phyloP scores from a whole-genome alignment of 345 rosid genomes.

The Noccaea bulbosa region DNA sequence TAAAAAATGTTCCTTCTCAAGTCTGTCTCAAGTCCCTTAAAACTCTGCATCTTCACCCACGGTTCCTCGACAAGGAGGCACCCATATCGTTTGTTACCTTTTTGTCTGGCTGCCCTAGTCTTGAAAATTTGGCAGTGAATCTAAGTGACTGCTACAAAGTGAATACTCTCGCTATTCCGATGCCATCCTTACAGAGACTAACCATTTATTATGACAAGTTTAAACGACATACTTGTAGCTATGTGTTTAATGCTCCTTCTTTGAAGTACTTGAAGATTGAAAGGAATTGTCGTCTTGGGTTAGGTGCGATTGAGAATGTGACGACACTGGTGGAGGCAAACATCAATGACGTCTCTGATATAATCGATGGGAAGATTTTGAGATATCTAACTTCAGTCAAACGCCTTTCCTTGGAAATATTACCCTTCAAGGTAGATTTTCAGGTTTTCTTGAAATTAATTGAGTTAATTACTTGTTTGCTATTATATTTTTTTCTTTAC shows the following conservation, averaged over 20 bases:
- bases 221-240: background rate
- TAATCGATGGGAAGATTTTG: background rate
- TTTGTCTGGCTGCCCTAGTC: constrained; percentile 13
- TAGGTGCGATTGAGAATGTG: background rate
- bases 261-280: background rate
- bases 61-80: background rate
- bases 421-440: background rate
- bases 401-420: background rate
- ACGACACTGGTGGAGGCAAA: background rate
- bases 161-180: background rate
- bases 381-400: background rate
- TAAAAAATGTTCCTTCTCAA: background rate
- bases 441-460: too few species aligned
- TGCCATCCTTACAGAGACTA: constrained; percentile 21
- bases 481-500: background rate
- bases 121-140: background rate
- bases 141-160: background rate
- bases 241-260: constrained; percentile 6
- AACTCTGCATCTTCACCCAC: background rate
- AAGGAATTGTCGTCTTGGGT: fast-evolving
- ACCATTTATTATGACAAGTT: background rate
- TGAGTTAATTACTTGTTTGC: background rate
- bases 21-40: background rate
- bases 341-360: background rate
- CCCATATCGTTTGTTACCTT: background rate